Conservation (phyloP, 1,284 basidiomycete genomes). For the Cryptococcus amylolentus region DNA sequence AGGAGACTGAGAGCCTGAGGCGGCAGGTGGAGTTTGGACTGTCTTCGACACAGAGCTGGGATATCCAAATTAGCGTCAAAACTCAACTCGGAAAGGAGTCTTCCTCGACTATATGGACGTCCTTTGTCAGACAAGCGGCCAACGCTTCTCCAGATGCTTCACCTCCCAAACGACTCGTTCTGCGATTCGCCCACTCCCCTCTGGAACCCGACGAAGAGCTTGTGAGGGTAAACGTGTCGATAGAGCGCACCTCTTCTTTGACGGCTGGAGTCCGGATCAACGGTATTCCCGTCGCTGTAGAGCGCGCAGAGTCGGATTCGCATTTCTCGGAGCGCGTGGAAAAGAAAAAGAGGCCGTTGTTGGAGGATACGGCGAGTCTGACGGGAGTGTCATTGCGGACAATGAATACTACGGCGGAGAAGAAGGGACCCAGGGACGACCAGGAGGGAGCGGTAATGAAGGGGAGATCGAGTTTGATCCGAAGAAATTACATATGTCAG, state of each 20-base stretch:
- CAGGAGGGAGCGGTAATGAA: slow-evolving; percentile 67
- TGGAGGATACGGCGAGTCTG: slow-evolving; percentile 41
- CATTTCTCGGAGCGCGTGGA: neutral
- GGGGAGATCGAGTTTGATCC: slow-evolving; percentile 74
- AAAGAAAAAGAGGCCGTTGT: slow-evolving; percentile 16
- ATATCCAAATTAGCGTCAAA: slow-evolving; percentile 67
- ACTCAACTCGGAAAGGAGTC: slow-evolving; percentile 62
- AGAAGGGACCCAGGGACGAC: slow-evolving; percentile 42
- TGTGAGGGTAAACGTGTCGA: slow-evolving; percentile 69
- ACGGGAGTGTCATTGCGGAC: slow-evolving; percentile 42
- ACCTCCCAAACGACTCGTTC: slow-evolving; percentile 60
- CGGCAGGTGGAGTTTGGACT: slow-evolving; percentile 76
- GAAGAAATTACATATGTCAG: slow-evolving; percentile 83
- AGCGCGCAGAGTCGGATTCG: slow-evolving; percentile 42
- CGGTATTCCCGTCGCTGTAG: slow-evolving; percentile 68
- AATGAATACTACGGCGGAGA: slow-evolving; percentile 25
- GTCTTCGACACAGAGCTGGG: slow-evolving; percentile 81
- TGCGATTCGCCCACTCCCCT: slow-evolving; percentile 67
- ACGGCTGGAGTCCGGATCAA: slow-evolving; percentile 66
- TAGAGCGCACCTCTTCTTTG: slow-evolving; percentile 66
- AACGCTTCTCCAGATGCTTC: slow-evolving; percentile 41
- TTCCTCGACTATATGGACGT: slow-evolving; percentile 65
- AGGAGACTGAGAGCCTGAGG: slow-evolving; percentile 53
- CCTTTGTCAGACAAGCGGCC: slow-evolving; percentile 58
- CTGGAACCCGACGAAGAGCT: slow-evolving; percentile 60